Base-by-base conservation (phyloP, 1,139 yeast species). In the Hanseniaspora sp. region DNA sequence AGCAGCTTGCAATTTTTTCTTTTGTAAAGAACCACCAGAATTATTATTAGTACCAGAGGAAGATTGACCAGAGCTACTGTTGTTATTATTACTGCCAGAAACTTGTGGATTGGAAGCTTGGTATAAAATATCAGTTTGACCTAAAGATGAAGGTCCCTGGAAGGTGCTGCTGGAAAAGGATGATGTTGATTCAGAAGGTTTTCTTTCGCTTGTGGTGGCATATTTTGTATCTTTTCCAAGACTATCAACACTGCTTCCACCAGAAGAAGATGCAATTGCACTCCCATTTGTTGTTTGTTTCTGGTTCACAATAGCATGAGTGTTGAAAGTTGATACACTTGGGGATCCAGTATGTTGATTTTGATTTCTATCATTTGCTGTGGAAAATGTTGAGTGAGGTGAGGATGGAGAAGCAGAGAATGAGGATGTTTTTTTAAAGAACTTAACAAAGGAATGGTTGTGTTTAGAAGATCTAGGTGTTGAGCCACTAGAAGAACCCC, bases 401-500 rank as follows among this genome's bases (percentile, higher is more conserved):
- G 60, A 55, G 1, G 63, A 62, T 28, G 37, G 23, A 7, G 52
- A 44, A 11, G 56, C 53, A 6, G 59, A 35, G 40, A 2, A 47
- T 30, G 17, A 29, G 12, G 30, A 31, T 31, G 33, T 5, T 39
- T 55, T 51, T 38, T 46, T 37, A 76, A 71, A 46, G 18, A 48
- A 54, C 33, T 69, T 64, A 1, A 71, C 67, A 34, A 69, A 59
- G 1, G 62, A 57, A n/a, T 56, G 53, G 0, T 60, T 57, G 18
- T 57, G 54, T 45, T 54, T 54, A 12, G 34, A 23, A 7, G 53
- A 48, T 55, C 12, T 57, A 55, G n/a, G 61, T 42, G 49, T 55
- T 55, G 44, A 54, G 40, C 33, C 61, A 12, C 55, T 43, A 29
- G 59, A 57, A 34, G 59, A 56, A 29, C 58, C 57, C 1, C 64